Conservation (phyloP, 371 early-diverging fungal genomes). For the Rhizopus stolonifer region DNA sequence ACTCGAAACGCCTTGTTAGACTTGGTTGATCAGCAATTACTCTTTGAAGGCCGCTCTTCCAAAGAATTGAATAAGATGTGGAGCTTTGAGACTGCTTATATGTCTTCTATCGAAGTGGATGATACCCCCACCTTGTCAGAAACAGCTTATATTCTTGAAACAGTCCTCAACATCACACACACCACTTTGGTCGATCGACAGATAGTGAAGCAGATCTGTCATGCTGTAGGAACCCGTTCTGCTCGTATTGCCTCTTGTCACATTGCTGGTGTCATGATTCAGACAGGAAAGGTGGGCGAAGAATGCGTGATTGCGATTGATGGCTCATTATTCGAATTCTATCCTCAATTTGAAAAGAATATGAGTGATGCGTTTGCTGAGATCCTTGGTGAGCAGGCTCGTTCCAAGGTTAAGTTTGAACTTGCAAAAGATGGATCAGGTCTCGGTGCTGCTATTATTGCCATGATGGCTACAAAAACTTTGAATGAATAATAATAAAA, state of each 20-base stretch:
- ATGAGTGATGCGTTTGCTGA: constrained; percentile 71
- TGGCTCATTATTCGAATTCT: constrained; percentile 89
- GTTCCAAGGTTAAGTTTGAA: constrained; percentile 38
- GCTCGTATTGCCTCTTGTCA: constrained; percentile 85
- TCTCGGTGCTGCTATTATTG: constrained; percentile 50
- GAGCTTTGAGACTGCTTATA: constrained; percentile 86
- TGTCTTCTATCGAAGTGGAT: constrained; percentile 89
- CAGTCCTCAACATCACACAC: constrained; percentile 59
- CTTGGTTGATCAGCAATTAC: constrained; percentile 53
- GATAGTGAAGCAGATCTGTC: constrained; percentile 76
- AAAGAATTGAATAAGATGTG: constrained; percentile 71
- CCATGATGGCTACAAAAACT: constrained; percentile 42
- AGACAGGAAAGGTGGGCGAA: constrained; percentile 55
- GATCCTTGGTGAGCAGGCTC: constrained; percentile 63
- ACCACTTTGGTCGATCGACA: constrained; percentile 81
- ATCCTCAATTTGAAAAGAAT: constrained; percentile 82
- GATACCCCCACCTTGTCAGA: constrained; percentile 60
- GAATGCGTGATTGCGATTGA: constrained; percentile 66
- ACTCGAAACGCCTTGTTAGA: constrained; percentile 69
- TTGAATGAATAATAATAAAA: no score
- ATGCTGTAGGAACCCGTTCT: constrained; percentile 84
- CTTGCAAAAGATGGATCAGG: constrained; percentile 49
- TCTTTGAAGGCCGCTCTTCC: constrained; percentile 61
- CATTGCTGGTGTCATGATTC: constrained; percentile 74
- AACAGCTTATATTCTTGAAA: constrained; percentile 75